Evolutionary conservation across 805 yeast genomes (phyloP).

Genomic region (Pichia scutulata): DNA sequence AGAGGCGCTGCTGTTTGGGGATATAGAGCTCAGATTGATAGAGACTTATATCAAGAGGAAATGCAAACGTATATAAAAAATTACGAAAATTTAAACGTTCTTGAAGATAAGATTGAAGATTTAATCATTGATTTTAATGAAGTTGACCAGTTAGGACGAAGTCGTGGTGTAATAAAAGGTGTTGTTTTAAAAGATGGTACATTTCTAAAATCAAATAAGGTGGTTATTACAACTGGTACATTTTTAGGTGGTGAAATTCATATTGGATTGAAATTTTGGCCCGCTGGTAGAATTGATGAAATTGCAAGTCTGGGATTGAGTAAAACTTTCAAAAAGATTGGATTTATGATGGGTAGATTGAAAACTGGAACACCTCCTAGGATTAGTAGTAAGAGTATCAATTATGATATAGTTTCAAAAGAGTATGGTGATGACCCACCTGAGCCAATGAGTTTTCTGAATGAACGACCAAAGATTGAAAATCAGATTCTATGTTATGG

Average conservation of each 20-base stretch:
- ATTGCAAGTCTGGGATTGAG: conserved; percentile 85
- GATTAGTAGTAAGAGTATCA: conserved; percentile 60
- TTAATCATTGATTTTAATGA: conserved; percentile 45
- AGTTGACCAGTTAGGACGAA: conserved; percentile 31
- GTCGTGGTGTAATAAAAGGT: conserved; percentile 50
- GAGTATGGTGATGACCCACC: conserved; percentile 84
- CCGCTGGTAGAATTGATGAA: conserved; percentile 94
- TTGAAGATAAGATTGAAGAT: conserved; percentile 80
- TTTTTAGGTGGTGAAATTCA: conserved; percentile 93
- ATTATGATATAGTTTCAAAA: conserved; percentile 52
- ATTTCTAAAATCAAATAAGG: conserved; percentile 51
- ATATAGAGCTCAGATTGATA: conserved; percentile 92
- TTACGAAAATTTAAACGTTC: conserved; percentile 50
- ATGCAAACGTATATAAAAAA: conserved; percentile 63
- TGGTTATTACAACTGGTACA: conserved; percentile 93
- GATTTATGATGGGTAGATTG: conserved; percentile 78
- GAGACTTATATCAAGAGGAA: conserved; percentile 65
- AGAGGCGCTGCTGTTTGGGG: conserved; percentile 98
- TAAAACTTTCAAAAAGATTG: conserved; percentile 64
- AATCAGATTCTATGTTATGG: conserved; percentile 64
- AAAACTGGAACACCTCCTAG: conserved; percentile 98
- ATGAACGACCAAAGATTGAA: conserved; percentile 54
- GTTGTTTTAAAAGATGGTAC: conserved; percentile 64
- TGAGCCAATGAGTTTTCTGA: conserved; percentile 82
- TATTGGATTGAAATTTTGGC: conserved; percentile 69